Evolutionary conservation across 768 basidiomycete species (phyloP).

Genomic region (Porphyrellus cyaneotinctus): DNA sequence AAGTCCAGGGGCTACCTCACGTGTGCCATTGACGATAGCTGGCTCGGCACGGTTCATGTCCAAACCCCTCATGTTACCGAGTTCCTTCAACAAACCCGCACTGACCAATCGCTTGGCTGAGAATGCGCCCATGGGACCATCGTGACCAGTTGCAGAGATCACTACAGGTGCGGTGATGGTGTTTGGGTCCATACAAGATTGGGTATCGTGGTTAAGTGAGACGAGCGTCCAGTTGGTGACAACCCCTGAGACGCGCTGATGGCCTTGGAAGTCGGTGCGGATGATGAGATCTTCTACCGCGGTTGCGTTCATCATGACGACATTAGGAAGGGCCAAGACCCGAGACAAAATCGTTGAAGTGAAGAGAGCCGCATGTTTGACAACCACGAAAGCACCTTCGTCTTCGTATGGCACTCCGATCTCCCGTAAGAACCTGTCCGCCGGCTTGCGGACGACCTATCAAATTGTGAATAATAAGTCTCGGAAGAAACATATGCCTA

Average conservation of each 20-base stretch:
- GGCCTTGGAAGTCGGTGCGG: constrained; percentile 44
- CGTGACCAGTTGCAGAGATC: constrained; percentile 70
- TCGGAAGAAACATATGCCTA: constrained; percentile 19
- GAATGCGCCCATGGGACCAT: constrained; percentile 79
- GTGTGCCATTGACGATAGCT: constrained; percentile 72
- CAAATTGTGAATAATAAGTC: background rate
- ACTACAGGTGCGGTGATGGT: constrained; percentile 77
- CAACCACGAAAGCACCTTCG: constrained; percentile 72
- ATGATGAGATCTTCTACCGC: constrained; percentile 80
- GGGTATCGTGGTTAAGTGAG: constrained; percentile 64
- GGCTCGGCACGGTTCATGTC: constrained; percentile 84
- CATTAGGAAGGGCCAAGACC: constrained; percentile 66
- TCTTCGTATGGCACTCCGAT: constrained; percentile 73
- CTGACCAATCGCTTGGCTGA: constrained; percentile 76
- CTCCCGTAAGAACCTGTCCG: constrained; percentile 64
- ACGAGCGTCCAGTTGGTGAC: constrained; percentile 54
- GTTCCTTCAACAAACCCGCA: constrained; percentile 65
- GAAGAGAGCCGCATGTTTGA: constrained; percentile 80
- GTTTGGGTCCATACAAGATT: constrained; percentile 76
- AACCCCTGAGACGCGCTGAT: constrained; percentile 47
- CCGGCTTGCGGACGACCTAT: constrained; percentile 75
- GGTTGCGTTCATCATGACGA: constrained; percentile 74
- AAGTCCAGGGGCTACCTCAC: constrained; percentile 72
- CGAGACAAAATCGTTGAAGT: constrained; percentile 71
- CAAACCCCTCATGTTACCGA: constrained; percentile 76